Evolutionary conservation across 2,329 filamentous ascomycete genomes (phyloP).

Genomic region (Simplicillium sp.): DNA sequence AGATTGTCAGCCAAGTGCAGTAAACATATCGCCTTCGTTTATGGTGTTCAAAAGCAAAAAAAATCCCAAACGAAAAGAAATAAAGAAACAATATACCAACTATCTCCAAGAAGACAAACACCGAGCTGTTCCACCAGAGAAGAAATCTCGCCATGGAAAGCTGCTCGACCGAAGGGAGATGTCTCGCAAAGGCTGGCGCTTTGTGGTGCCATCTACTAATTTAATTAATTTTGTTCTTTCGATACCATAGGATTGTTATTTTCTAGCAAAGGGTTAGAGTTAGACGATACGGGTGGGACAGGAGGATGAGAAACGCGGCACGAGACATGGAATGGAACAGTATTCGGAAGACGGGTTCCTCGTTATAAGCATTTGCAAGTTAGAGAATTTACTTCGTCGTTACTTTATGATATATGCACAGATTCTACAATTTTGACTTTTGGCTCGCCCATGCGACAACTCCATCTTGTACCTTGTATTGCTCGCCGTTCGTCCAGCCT

Average conservation of each 20-base stretch:
- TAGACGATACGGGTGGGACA: conserved; percentile 6
- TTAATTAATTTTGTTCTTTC: conserved; percentile 17
- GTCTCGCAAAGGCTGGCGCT: neutral
- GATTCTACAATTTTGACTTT: conserved; percentile 21
- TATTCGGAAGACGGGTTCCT: too few relatives aligned
- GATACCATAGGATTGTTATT: conserved; percentile 22
- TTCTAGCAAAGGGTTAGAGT: conserved; percentile 1
- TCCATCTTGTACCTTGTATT: conserved; percentile 60
- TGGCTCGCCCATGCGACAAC: conserved; percentile 39
- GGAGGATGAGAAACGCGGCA: conserved; percentile 17
- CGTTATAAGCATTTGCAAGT: too few relatives aligned
- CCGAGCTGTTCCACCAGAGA: neutral
- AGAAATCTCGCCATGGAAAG: neutral
- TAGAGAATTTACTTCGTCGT: neutral
- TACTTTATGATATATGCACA: conserved; percentile 6
- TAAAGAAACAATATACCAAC: too few relatives aligned
- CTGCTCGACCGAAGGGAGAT: neutral
- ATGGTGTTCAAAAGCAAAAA: too few relatives aligned
- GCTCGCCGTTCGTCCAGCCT: conserved; percentile 62
- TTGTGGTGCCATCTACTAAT: conserved; percentile 3
- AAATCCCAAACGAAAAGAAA: too few relatives aligned
- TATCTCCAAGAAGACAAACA: neutral
- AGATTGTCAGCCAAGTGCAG: conserved; percentile 84
- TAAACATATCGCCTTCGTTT: conserved; percentile 20
- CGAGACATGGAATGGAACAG: too few relatives aligned